Base-by-base conservation (phyloP, 2,329 filamentous ascomycete species). In the Diaporthe humulicola region DNA sequence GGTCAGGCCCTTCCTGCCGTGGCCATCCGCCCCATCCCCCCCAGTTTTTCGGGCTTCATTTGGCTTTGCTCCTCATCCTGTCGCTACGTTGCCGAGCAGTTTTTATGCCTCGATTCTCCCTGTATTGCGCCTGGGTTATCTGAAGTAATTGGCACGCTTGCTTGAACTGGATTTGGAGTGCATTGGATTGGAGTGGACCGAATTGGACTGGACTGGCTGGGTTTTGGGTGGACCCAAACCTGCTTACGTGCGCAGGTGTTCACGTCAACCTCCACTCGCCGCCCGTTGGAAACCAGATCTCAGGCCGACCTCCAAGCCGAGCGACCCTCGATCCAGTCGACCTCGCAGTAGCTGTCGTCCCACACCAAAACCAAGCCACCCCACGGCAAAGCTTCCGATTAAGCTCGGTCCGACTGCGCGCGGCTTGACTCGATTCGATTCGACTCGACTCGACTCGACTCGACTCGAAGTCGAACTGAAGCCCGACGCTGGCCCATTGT, bases 161-260 rank as follows among this genome's bases (percentile, higher is more conserved):
- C 22, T 45, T 45, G 60, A 25, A 22, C 33, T 64, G n/a, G 38
- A 64, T 10, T 10, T 64, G 58, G 25, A 42, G 12, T 42, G 58
- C 7, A 64, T 4, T 19, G 40, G 40, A 28, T 7, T 7, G 57
- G 22, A 42, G n/a, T 19, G 58, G 25, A 42, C 15, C 25, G 33
- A 4, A 17, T 22, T 40, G 36, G 22, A 25, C 22, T 64, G 33
- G 19, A 60, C 38, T 30, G n/a, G n/a, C n/a, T n/a, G 33, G 56
- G 10, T 17, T 14, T 33, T 40, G 42, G 28, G 42, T 50, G 30
- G 28, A 25, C 25, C 50, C 19, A 12, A 50, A 14, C 30, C 64
- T 67, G 64, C 42, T 67, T 67, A 67, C 64, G 64, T 67, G 45
- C 61, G 61, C 61, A 66, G 61, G 19, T 66, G 60, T 66, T 42